A percentile compares a stretch with the other conserved stretches of the same genome.
Evolutionary conservation across 108 stramenopile species (phyloP).

Genomic region (Conticribra guillardii): DNA sequence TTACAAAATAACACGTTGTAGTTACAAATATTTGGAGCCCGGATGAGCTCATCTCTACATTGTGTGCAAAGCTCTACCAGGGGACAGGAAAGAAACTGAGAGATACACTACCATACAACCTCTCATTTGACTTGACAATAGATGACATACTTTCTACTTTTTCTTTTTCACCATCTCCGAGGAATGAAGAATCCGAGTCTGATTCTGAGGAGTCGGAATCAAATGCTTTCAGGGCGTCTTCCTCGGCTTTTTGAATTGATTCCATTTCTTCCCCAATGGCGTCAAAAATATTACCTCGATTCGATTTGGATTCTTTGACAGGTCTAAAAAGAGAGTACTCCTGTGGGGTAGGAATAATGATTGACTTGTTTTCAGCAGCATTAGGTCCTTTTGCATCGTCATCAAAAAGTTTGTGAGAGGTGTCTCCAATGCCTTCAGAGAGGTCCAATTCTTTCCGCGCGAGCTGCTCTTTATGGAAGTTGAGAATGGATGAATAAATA

Average conservation of each 20-base stretch:
- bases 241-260: constrained; percentile 45
- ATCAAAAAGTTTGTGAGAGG: background rate
- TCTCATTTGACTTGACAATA: constrained; percentile 26
- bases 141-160: constrained; percentile 14
- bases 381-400: constrained; percentile 1
- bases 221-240: constrained; percentile 10
- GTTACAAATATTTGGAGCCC: too few species aligned
- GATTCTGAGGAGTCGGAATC: constrained; percentile 38
- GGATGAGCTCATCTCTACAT: background rate
- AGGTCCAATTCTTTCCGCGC: constrained; percentile 16
- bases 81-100: constrained; percentile 51
- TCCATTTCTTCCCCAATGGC: constrained; percentile 41
- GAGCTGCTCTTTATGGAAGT: constrained; percentile 35
- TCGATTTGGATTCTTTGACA: constrained; percentile 9
- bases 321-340: constrained; percentile 38
- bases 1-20: too few species aligned
- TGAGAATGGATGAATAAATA: constrained; percentile 27
- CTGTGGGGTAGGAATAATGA: constrained; percentile 37
- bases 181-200: constrained; percentile 32
- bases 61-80: constrained; percentile 30
- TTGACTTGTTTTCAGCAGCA: background rate
- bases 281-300: constrained; percentile 24
- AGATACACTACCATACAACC: constrained; percentile 36
- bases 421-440: constrained; percentile 2
- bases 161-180: constrained; percentile 11